A percentile compares a stretch with the other conserved stretches of the same genome.
phyloP scores from a whole-genome alignment of 1,139 yeast species.

The Diutina ranongensis region DNA sequence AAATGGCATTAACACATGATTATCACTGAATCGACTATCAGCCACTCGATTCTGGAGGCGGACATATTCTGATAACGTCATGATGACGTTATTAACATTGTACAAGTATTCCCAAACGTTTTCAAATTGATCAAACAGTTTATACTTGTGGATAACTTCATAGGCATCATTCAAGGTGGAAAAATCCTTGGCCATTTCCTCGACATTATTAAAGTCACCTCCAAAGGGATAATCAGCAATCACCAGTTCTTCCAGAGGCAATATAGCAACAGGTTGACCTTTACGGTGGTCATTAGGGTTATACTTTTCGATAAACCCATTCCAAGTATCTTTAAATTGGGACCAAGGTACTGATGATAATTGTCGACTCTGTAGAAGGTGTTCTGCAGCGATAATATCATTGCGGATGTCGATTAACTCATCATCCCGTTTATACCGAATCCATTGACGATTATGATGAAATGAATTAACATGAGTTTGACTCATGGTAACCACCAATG shows the following conservation, averaged over 20 bases:
- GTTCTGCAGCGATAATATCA: background rate
- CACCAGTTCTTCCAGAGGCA: background rate
- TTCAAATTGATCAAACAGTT: background rate
- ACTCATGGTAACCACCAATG: background rate
- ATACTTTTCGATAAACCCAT: background rate
- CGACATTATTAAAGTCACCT: background rate
- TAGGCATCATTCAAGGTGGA: background rate
- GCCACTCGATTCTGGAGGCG: background rate
- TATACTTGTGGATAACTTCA: background rate
- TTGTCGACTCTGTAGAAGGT: background rate
- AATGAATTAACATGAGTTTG: slow-evolving; percentile 1
- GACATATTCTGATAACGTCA: background rate
- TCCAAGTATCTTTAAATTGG: background rate
- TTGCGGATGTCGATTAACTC: background rate
- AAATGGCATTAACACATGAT: background rate
- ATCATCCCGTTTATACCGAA: background rate
- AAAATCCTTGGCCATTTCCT: background rate
- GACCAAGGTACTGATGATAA: background rate
- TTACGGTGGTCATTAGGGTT: background rate
- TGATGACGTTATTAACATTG: background rate
- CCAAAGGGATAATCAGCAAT: background rate
- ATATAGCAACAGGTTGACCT: background rate
- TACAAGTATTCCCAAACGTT: background rate
- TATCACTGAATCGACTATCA: background rate
- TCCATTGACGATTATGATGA: background rate